Evolutionary conservation across 768 basidiomycete genomes (phyloP), one percentile per base, ranked within the genome.

Genomic region (Psilocybe tampanensis): DNA sequence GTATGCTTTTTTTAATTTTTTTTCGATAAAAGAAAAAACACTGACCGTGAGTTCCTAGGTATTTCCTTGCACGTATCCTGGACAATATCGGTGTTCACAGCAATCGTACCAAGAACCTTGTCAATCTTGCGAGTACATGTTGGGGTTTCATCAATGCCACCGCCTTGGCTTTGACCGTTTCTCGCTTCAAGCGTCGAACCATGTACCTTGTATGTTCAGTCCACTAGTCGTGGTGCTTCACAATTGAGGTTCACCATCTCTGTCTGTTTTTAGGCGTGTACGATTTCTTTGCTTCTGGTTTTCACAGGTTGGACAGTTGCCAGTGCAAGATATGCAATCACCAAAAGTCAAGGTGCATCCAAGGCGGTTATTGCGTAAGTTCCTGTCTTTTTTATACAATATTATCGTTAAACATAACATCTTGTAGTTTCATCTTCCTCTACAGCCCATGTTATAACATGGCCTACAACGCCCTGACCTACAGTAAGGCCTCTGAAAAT

Each of bases 111-210:
- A 81, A 84, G 70, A 84, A 83, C 59, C 66, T 80, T n/a, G 79
- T 86, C 68, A 86, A 85, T 66, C 63, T 85, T 59, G 81, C 76
- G 15, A 72, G 75, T 53, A 81, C 81, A 6, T 77, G 76, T 65
- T 85, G 84, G 83, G 77, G 78, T 22, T 80, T 84, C 62, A 54
- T 84, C 42, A 85, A 84, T 55, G 82, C 77, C 23, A 81, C 80
- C 2, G 55, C 74, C 45, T 64, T 84, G n/a, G 83, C 83, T 8
- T 62, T 84, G 29, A 78, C 76, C 9, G 72, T 78, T 11, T 74
- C 80, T 12, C 71, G 75, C 47, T 80, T 80, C 69, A 77, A 71
- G 51, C 76, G 84, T 3, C 70, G 84, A 52, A 74, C 74, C 1
- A 70, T 76, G 47, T 86, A 84, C 60, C 67, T 86, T 57, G 80